These are phyloP conservation scores for Cystobasidium pallidum DNA, from an alignment of 1,284 basidiomycete species.

Conservation along the genomic window DNA sequence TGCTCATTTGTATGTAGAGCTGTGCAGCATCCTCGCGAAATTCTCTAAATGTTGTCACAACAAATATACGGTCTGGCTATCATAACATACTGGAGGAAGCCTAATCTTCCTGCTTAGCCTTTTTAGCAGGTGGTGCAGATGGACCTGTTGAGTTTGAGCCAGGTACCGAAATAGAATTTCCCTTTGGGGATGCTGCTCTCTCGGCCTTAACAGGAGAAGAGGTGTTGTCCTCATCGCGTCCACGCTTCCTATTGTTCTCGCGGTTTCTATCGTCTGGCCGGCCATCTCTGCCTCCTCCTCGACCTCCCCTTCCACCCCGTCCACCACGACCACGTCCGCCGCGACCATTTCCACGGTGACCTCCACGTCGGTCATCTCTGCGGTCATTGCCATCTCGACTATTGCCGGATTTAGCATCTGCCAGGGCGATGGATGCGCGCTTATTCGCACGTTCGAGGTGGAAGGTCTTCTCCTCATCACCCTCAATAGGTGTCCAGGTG, in stretches of 20 bases:
- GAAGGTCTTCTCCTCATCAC: slow-evolving; percentile 73
- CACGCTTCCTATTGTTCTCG: slow-evolving; percentile 27
- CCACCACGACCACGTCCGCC: slow-evolving; percentile 52
- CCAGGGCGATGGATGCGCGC: slow-evolving; percentile 59
- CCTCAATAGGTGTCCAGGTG: slow-evolving; percentile 49
- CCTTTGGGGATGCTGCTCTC: slow-evolving; percentile 21
- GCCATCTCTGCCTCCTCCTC: slow-evolving; percentile 44
- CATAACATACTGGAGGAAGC: neutral
- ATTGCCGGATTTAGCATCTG: slow-evolving; percentile 68
- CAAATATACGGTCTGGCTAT: neutral
- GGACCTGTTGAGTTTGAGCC: slow-evolving; percentile 23
- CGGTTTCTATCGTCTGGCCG: slow-evolving; percentile 4
- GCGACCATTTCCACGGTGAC: slow-evolving; percentile 51
- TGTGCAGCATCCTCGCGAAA: no score
- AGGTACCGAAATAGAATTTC: slow-evolving; percentile 27
- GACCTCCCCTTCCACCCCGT: slow-evolving; percentile 54
- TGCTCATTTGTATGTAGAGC: no score
- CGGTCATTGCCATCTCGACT: slow-evolving; percentile 66
- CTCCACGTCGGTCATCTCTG: slow-evolving; percentile 60
- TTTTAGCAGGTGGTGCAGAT: slow-evolving; percentile 33
- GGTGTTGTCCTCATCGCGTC: slow-evolving; percentile 22
- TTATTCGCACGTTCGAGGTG: slow-evolving; percentile 71
- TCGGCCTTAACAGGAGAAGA: slow-evolving; percentile 12
- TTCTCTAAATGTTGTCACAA: neutral
- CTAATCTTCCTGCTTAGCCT: slow-evolving; percentile 39